These are phyloP conservation scores for Tolypocladium capitatum DNA, from an alignment of 2,329 filamentous ascomycete genomes.

Conservation along the genomic window DNA sequence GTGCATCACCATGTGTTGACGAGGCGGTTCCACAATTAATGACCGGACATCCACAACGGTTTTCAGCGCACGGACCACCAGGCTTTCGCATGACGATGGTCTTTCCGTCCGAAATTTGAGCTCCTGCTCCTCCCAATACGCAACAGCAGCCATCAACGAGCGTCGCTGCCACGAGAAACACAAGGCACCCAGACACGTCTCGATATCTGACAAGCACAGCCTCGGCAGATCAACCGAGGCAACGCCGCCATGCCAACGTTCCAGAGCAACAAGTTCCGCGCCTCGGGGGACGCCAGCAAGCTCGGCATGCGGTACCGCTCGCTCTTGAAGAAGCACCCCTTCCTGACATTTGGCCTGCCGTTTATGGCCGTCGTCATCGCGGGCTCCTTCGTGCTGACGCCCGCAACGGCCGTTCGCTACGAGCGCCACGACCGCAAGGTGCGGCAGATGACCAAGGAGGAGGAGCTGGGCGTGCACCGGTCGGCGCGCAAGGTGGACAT, in stretches of 20 bases:
- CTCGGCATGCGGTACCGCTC: constrained; percentile 67
- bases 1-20: too few relatives aligned
- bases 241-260: constrained; percentile 40
- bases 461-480: constrained; percentile 71
- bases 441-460: constrained; percentile 69
- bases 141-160: not conserved
- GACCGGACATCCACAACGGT: not conserved
- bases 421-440: constrained; percentile 88
- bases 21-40: too few relatives aligned
- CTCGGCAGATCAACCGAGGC: not conserved
- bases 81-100: not conserved
- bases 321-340: constrained; percentile 65
- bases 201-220: not conserved
- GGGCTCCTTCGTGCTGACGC: constrained; percentile 87
- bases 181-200: not conserved
- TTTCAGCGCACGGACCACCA: not conserved
- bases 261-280: constrained; percentile 56
- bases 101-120: not conserved
- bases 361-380: constrained; percentile 84
- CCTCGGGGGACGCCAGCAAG: constrained; percentile 50
- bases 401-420: constrained; percentile 85
- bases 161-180: not conserved
- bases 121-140: not conserved
- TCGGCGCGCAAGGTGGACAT: constrained; percentile 59
- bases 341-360: constrained; percentile 84